A percentile compares a stretch with the other conserved stretches of the same genome.
phyloP scores from a whole-genome alignment of 2,329 filamentous ascomycete genomes.

The Dichotomopilus funicola region DNA sequence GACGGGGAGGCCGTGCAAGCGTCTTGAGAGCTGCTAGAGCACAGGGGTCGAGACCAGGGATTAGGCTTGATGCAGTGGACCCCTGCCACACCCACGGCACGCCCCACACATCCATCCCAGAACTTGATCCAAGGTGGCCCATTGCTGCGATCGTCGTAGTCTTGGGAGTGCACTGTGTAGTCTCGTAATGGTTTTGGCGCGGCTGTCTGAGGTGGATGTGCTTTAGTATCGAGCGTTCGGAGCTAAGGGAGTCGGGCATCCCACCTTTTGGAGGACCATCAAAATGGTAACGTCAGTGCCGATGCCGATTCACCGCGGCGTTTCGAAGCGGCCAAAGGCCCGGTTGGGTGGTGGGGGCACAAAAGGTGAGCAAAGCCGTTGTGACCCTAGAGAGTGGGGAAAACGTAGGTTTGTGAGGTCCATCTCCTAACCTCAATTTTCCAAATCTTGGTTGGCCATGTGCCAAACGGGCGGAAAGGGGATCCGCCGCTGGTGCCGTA shows the following conservation, averaged over 20 bases:
- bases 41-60: conserved; percentile 11
- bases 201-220: too few species aligned
- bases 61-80: conserved; percentile 6
- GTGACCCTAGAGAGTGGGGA: conserved; percentile 11
- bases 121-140: background rate
- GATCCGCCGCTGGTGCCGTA: conserved; percentile 12
- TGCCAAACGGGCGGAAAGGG: conserved; percentile 15
- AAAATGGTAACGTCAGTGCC: too few species aligned
- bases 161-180: too few species aligned
- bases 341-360: background rate
- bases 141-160: too few species aligned
- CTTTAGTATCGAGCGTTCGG: too few species aligned
- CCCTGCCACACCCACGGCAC: background rate
- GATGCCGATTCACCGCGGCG: too few species aligned
- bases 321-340: too few species aligned
- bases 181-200: too few species aligned
- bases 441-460: conserved; percentile 26
- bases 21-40: background rate
- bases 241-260: too few species aligned
- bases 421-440: conserved; percentile 13
- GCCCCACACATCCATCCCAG: conserved; percentile 4
- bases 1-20: conserved; percentile 11
- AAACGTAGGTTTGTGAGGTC: conserved; percentile 4
- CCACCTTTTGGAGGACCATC: too few species aligned
- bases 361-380: background rate